Base-by-base conservation (phyloP, 257 asterid genomes). In the Capsicum pubescens region DNA sequence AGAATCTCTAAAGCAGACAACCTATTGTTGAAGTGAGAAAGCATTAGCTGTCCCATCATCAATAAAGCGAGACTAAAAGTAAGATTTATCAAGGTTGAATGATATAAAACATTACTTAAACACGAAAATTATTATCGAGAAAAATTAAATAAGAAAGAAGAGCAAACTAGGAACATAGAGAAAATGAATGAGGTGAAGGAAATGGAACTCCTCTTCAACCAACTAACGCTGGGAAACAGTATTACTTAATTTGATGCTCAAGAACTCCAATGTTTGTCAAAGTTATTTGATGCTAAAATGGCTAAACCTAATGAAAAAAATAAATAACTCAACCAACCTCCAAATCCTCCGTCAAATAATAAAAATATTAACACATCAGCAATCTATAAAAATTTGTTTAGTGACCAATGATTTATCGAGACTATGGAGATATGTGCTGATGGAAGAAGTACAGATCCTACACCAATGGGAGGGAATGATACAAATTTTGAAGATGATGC, bases 61-160 rank as follows among this genome's bases (percentile, higher is more conserved):
- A 26, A 26, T 26, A 26, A 26, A 26, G 32, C 2, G 32, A 26
- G 32, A 26, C 32, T 26, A 26, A 26, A 26, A 26, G 32, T 26
- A 26, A 26, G 32, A 26, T 26, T 26, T 26, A 26, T 0, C 2
- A 2, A 26, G 32, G 32, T 26, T 1, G 32, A 26, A 26, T 26
- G 32, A 26, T 26, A 26, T 26, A 26, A 26, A 26, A 26, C 0
- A 2, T 1, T 26, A 26, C 32, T 26, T 26, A 26, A 74, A 68
- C 87, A 86, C 14, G 90, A 89, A 55, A 86, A 85, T 48, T 87
- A 88, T 83, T 69, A 88, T 82, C 46, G 19, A 21, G 84, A 70
- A 21, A 84, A 76, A 83, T n/a, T 85, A 70, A 32, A 79, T 32
- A 87, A 81, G 58, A 58, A 56, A 79, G 58, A 81, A 8, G 85